phyloP scores from a whole-genome alignment of 2,329 filamentous ascomycete genomes.

The Trichoderma koningii region DNA sequence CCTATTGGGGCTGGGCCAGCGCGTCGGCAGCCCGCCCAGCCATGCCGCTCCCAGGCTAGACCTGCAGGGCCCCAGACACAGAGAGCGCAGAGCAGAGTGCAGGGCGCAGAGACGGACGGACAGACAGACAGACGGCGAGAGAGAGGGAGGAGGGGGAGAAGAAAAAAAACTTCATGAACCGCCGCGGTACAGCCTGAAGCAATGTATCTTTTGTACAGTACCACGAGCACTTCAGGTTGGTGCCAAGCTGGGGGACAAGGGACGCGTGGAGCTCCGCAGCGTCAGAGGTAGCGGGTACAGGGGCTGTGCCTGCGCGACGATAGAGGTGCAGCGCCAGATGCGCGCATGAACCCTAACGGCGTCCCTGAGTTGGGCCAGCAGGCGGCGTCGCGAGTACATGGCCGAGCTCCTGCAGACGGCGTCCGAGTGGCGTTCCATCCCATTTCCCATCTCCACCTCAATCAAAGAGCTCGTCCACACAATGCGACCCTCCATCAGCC shows the following conservation, averaged over 20 bases:
- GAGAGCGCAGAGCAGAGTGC: slow-evolving; percentile 13
- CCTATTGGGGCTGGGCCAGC: slow-evolving; percentile 24
- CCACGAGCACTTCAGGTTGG: too few species aligned
- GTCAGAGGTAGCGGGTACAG: slow-evolving; percentile 24
- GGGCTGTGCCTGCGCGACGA: slow-evolving; percentile 14
- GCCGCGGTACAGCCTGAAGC: not conserved
- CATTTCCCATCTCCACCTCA: slow-evolving; percentile 28
- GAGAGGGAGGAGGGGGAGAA: too few species aligned
- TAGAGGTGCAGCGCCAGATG: not conserved
- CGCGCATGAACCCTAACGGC: slow-evolving; percentile 14
- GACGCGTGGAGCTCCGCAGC: slow-evolving; percentile 15
- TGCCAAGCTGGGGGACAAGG: slow-evolving; percentile 18
- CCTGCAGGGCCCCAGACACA: slow-evolving; percentile 9
- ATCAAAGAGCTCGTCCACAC: slow-evolving; percentile 27
- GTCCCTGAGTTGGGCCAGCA: slow-evolving; percentile 22
- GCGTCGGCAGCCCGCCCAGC: slow-evolving; percentile 22
- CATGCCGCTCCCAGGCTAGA: slow-evolving; percentile 19
- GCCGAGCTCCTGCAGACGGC: slow-evolving; percentile 20
- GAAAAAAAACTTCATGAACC: slow-evolving; percentile 26
- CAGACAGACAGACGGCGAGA: not conserved
- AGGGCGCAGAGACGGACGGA: not conserved
- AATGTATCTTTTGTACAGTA: too few species aligned
- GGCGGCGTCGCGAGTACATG: slow-evolving; percentile 22
- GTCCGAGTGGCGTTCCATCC: slow-evolving; percentile 26
- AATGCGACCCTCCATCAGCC: slow-evolving; percentile 26